Conservation (phyloP, 169 alveolate species). For the Toxoplasma gondii region DNA sequence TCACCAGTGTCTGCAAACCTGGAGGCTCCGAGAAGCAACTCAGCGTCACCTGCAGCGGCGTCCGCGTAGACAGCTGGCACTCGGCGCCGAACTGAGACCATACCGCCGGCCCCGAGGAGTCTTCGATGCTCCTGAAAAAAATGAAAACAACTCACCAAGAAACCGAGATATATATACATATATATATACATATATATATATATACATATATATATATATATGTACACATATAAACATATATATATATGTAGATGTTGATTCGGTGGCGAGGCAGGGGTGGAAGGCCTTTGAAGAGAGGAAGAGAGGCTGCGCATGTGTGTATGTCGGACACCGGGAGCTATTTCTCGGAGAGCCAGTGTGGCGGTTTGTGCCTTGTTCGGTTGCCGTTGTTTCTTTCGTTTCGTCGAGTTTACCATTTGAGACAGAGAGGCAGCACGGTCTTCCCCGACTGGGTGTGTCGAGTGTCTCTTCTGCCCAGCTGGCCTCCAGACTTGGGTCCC, state of each 20-base stretch:
- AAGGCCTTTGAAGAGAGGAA: too few relatives aligned
- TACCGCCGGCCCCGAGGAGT: conserved; percentile 43
- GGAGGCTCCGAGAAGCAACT: background rate
- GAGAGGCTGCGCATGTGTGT: background rate
- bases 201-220: too few relatives aligned
- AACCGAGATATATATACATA: background rate
- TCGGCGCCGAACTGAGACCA: conserved; percentile 57
- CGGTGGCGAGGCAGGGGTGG: too few relatives aligned
- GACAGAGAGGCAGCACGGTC: conserved; percentile 45
- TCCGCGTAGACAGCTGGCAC: conserved; percentile 40
- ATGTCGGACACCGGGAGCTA: background rate
- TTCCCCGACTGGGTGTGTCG: background rate
- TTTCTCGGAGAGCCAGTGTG: background rate
- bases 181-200: background rate
- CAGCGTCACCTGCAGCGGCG: conserved; percentile 46
- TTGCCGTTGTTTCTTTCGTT: background rate
- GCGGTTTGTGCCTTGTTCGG: background rate
- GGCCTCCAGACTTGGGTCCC: background rate
- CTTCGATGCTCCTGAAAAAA: conserved; percentile 38
- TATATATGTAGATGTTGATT: background rate
- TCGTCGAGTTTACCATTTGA: conserved; percentile 18
- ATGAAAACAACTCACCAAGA: background rate
- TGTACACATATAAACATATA: background rate
- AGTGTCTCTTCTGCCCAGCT: conserved; percentile 14
- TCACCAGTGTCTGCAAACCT: background rate